Evolutionary conservation across 441 rosid species (phyloP), one percentile per base, ranked within the genome.

Genomic region (Croton laevigatus): DNA sequence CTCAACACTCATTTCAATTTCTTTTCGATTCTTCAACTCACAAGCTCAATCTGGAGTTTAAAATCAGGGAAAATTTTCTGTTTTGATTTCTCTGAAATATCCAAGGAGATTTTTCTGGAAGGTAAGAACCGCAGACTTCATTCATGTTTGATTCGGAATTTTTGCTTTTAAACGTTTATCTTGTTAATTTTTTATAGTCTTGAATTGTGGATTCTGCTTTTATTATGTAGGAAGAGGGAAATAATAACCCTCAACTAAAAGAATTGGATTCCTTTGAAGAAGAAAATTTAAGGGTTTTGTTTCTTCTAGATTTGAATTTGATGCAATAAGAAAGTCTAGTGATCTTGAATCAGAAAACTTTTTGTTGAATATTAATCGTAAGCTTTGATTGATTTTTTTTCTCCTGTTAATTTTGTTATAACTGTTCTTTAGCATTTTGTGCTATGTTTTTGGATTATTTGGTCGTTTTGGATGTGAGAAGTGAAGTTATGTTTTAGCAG

Each of bases 81-180:
- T 58, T 80, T 76, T 60, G 68, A 57, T 38, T 44, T 53, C 66
- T 40, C 51, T 58, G n/a, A 19, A 42, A 42, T 37, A 16, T 37
- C 36, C 65, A 1, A 68, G 11, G 55, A 49, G 22, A 42, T 0
- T 51, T 52, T 70, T 27, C 60, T 46, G 17, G 22, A 59, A 73
- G 88, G 86, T 82, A 79, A 77, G 69, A 58, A 32, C 71, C 34
- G 38, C 62, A 48, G 54, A 59, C 37, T 46, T 46, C 22, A 12
- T 40, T 38, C 64, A 13, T 68, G n/a, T 49, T 66, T 72, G 34
- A 36, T 36, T 66, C 49, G 61, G 49, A 27, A 67, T 61, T 60
- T 65, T 23, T 63, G 59, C 59, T 34, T 59, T 12, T 14, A 59
- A 8, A 3, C 0, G 27, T 32, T 53, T 36, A 22, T 45, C 10